Conservation (phyloP, 2,329 filamentous ascomycete genomes). For the Stromatinia cepivora region DNA sequence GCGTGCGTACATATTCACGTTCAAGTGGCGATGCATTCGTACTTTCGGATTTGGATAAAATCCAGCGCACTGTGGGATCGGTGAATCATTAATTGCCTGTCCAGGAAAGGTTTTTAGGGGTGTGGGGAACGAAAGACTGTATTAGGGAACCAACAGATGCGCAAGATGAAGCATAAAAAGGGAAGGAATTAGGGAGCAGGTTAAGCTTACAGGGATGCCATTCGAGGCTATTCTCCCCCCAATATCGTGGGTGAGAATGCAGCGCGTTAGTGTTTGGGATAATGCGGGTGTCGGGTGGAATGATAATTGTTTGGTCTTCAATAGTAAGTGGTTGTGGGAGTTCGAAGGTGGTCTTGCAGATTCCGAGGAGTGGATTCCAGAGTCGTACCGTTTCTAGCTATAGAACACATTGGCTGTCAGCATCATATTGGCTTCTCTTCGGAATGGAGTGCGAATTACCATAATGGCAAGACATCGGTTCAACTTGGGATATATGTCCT, state of each 20-base stretch:
- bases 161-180: too few species aligned
- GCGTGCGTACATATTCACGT: conserved; percentile 9
- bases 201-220: background rate
- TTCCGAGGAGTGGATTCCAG: conserved; percentile 10
- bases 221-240: background rate
- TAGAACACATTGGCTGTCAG: background rate
- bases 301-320: background rate
- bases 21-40: background rate
- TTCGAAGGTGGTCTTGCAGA: conserved; percentile 10
- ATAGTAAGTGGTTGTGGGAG: background rate
- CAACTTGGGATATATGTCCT: conserved; percentile 44
- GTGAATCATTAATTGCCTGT: background rate
- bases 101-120: background rate
- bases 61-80: background rate
- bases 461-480: conserved; percentile 46
- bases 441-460: conserved; percentile 25
- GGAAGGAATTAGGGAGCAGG: background rate
- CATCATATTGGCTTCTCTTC: background rate
- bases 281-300: conserved; percentile 6
- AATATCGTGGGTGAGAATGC: conserved; percentile 9
- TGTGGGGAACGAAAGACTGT: too few species aligned
- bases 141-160: too few species aligned
- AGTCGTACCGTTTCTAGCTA: conserved; percentile 14
- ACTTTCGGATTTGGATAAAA: background rate
- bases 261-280: background rate